Evolutionary conservation across 768 basidiomycete species (phyloP).

Genomic region (Agaricus sinodeliciosus): DNA sequence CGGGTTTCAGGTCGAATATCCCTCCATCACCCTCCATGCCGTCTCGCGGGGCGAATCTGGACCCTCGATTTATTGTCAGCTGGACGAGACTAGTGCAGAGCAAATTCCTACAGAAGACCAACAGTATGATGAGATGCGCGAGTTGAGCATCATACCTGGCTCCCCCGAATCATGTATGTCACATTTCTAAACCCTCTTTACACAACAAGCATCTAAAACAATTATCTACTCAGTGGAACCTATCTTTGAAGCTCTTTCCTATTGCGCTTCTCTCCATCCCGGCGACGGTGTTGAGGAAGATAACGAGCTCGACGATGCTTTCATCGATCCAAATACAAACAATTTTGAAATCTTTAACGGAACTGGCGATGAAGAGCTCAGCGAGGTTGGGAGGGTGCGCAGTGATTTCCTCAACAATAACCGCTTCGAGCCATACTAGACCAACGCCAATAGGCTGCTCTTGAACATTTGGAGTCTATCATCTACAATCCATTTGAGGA

Average conservation of each 20-base stretch:
- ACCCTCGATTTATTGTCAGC: constrained; percentile 87
- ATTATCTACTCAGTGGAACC: constrained; percentile 51
- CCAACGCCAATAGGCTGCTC: constrained; percentile 56
- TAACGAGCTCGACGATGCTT: constrained; percentile 49
- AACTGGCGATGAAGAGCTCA: constrained; percentile 64
- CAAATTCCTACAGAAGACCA: constrained; percentile 30
- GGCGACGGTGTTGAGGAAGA: constrained; percentile 47
- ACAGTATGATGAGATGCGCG: constrained; percentile 55
- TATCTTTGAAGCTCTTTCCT: constrained; percentile 83
- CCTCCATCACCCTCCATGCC: constrained; percentile 89
- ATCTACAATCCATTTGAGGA: constrained; percentile 45
- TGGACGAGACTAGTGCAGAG: constrained; percentile 57
- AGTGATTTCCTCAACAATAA: constrained; percentile 73
- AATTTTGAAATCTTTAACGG: constrained; percentile 53
- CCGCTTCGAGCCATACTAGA: constrained; percentile 86
- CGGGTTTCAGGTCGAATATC: constrained; percentile 85
- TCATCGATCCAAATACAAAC: constrained; percentile 41
- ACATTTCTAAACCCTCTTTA: background rate
- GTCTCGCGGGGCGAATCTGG: constrained; percentile 63
- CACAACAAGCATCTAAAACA: background rate
- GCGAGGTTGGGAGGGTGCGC: constrained; percentile 91
- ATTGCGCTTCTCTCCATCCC: constrained; percentile 82
- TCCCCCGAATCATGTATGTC: constrained; percentile 53
- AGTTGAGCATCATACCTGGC: constrained; percentile 71
- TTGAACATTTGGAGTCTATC: constrained; percentile 78